Evolutionary conservation across 2,329 filamentous ascomycete genomes (phyloP).

Genomic region (Xylariaceae sp.): DNA sequence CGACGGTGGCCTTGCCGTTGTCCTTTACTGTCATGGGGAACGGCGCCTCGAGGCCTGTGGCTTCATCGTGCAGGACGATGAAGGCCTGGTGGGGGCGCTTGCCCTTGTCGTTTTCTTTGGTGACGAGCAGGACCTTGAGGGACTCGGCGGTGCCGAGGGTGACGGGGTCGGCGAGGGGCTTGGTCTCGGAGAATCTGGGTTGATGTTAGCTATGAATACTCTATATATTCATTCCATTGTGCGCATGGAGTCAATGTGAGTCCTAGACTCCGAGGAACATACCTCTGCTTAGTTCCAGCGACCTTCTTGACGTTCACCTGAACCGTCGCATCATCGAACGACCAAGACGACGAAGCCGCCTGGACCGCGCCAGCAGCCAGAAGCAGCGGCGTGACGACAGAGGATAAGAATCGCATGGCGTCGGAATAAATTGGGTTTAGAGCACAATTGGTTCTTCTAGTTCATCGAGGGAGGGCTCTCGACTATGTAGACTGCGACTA

Average conservation of each 20-base stretch:
- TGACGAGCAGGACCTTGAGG: slow-evolving; percentile 76
- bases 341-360: slow-evolving; percentile 59
- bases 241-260: background rate
- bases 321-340: slow-evolving; percentile 62
- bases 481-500: background rate
- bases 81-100: slow-evolving; percentile 94
- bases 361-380: slow-evolving; percentile 46
- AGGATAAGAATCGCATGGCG: slow-evolving; percentile 40
- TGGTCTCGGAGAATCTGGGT: slow-evolving; percentile 53
- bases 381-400: slow-evolving; percentile 40
- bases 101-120: slow-evolving; percentile 69
- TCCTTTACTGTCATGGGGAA: slow-evolving; percentile 82
- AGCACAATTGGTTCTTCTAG: slow-evolving; percentile 5
- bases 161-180: slow-evolving; percentile 58
- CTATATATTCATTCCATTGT: background rate
- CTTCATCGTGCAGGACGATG: slow-evolving; percentile 69
- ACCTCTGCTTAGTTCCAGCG: slow-evolving; percentile 61
- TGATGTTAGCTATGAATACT: slow-evolving; percentile 4
- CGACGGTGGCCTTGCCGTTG: slow-evolving; percentile 76
- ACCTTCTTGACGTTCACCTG: slow-evolving; percentile 62
- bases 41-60: slow-evolving; percentile 76
- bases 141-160: slow-evolving; percentile 63
- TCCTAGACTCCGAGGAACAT: slow-evolving; percentile 27
- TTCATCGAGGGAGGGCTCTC: slow-evolving; percentile 13
- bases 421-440: slow-evolving; percentile 8